Evolutionary conservation across 768 basidiomycete genomes (phyloP).

Genomic region (Crassisporium funariophilum): DNA sequence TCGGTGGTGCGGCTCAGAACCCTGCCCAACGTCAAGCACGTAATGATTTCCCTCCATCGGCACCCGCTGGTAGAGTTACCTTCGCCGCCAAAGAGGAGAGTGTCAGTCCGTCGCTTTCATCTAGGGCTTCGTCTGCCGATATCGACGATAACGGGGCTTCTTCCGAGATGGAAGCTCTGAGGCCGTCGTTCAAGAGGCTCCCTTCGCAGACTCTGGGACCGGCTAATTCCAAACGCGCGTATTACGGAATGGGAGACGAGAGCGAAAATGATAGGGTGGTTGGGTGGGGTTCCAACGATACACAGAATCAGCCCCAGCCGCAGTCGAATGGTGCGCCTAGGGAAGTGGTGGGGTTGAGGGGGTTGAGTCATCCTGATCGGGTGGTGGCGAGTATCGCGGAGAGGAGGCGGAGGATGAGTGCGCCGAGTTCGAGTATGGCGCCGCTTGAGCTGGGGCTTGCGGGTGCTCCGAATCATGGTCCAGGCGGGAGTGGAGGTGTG

Average conservation of each 20-base stretch:
- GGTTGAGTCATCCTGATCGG: constrained; percentile 23
- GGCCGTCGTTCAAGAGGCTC: constrained; percentile 74
- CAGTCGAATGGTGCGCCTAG: not conserved
- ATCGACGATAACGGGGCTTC: constrained; percentile 4
- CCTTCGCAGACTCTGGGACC: constrained; percentile 76
- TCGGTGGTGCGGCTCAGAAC: constrained; percentile 25
- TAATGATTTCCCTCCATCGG: constrained; percentile 2
- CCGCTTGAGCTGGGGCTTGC: not conserved
- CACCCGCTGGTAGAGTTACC: constrained; percentile 5
- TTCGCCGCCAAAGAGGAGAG: constrained; percentile 14
- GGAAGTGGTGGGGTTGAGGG: constrained; percentile 3
- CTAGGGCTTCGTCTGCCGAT: constrained; percentile 9
- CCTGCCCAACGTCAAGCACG: not conserved
- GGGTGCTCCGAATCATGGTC: not conserved
- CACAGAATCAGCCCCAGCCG: not conserved
- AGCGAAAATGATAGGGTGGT: constrained; percentile 24
- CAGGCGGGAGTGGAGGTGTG: no score
- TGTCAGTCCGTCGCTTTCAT: constrained; percentile 15
- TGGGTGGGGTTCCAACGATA: constrained; percentile 7
- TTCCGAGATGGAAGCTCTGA: constrained; percentile 16
- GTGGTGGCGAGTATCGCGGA: constrained; percentile 28
- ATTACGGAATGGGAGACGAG: constrained; percentile 32
- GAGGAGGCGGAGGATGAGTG: constrained; percentile 35
- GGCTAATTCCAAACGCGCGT: constrained; percentile 50
- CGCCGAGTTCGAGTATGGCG: constrained; percentile 13